Evolutionary conservation across 116 monocot genomes (phyloP).

Genomic region (Cymodocea nodosa): DNA sequence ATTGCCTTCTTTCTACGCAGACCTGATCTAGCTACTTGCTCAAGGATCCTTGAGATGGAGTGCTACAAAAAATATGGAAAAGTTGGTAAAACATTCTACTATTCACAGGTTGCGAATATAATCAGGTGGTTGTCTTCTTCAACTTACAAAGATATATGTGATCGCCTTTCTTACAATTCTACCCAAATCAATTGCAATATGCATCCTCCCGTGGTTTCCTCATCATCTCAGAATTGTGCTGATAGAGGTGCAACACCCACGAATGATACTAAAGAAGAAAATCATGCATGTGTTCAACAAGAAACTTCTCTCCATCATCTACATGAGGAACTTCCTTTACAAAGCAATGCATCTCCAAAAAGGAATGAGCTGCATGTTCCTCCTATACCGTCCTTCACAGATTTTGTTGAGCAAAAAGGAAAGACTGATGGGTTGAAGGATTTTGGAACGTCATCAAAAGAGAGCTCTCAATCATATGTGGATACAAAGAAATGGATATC

Average conservation of each 20-base stretch:
- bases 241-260: background rate
- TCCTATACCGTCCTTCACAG: conserved; percentile 60
- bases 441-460: background rate
- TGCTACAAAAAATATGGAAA: conserved; percentile 80
- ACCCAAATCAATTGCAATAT: background rate
- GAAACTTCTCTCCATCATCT: background rate
- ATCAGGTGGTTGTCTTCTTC: conserved; percentile 72
- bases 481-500: background rate
- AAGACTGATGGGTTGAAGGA: conserved; percentile 4
- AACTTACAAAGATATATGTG: conserved; percentile 31
- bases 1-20: conserved; percentile 19
- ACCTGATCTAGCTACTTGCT: conserved; percentile 22
- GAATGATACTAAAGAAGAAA: conserved; percentile 7
- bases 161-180: conserved; percentile 23
- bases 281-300: background rate
- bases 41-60: conserved; percentile 51
- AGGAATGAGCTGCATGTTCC: conserved; percentile 41
- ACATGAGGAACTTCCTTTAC: background rate
- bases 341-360: conserved; percentile 2
- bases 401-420: conserved; percentile 35
- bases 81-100: conserved; percentile 77
- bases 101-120: conserved; percentile 68
- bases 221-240: conserved; percentile 4
- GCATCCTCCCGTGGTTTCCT: conserved; percentile 1
- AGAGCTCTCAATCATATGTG: background rate